Evolutionary conservation across 345 rosid genomes (phyloP).

Genomic region (Corchorus capsularis): DNA sequence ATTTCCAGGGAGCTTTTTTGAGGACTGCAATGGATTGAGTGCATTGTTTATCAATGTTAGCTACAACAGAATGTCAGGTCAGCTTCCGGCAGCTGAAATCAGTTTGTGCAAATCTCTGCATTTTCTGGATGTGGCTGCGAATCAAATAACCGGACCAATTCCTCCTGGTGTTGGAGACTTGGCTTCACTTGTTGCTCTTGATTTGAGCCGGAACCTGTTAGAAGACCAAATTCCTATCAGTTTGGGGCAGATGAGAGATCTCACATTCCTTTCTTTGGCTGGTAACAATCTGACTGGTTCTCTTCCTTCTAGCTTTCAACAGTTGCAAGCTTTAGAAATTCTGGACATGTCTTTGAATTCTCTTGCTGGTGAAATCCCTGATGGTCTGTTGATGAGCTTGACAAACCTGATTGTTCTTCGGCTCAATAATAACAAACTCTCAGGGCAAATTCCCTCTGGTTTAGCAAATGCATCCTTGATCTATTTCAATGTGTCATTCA

Average conservation of each 20-base stretch:
- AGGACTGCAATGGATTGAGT: conserved; percentile 41
- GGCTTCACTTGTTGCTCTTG: conserved; percentile 45
- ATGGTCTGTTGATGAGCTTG: conserved; percentile 38
- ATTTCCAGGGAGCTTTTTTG: conserved; percentile 47
- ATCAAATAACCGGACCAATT: conserved; percentile 54
- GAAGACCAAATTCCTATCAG: conserved; percentile 47
- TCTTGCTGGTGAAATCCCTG: conserved; percentile 58
- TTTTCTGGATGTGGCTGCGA: conserved; percentile 50
- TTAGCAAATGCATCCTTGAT: conserved; percentile 47
- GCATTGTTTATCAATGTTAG: conserved; percentile 53
- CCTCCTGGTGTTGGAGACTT: conserved; percentile 46
- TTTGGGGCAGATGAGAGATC: conserved; percentile 38
- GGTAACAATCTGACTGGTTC: conserved; percentile 53
- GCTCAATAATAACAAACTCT: conserved; percentile 58
- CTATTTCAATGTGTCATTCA: conserved; percentile 59
- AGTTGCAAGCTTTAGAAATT: conserved; percentile 40
- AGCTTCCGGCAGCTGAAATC: conserved; percentile 38
- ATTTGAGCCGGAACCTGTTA: conserved; percentile 54
- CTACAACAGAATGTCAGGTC: conserved; percentile 52
- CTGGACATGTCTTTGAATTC: conserved; percentile 62
- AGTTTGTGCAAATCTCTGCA: conserved; percentile 52
- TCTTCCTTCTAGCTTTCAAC: conserved; percentile 51
- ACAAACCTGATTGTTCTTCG: conserved; percentile 51
- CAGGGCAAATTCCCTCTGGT: conserved; percentile 61
- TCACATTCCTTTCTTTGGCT: conserved; percentile 56